These are phyloP conservation scores for Acer negundo DNA, from an alignment of 345 rosid species.

Conservation along the genomic window DNA sequence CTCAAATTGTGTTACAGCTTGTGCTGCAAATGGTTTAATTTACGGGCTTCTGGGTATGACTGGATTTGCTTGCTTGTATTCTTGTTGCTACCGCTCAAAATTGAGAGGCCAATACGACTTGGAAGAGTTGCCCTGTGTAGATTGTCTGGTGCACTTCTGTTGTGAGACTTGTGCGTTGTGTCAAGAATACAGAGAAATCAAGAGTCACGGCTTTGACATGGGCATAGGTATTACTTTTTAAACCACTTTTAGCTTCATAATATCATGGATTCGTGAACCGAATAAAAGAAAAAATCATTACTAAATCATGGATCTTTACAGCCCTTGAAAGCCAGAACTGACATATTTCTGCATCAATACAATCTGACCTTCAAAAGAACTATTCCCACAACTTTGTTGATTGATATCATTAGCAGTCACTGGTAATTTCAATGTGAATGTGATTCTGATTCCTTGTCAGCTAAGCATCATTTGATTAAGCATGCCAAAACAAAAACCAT, in stretches of 20 bases:
- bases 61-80: conserved; percentile 37
- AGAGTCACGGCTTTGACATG: conserved; percentile 57
- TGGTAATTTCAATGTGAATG: neutral
- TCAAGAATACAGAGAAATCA: conserved; percentile 64
- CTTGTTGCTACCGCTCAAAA: conserved; percentile 47
- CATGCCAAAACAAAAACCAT: conserved; percentile 1
- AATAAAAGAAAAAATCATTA: neutral
- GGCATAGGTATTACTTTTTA: conserved; percentile 37
- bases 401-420: neutral
- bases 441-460: neutral
- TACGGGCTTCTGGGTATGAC: conserved; percentile 31
- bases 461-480: neutral
- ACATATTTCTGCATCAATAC: neutral
- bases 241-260: neutral
- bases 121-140: conserved; percentile 52
- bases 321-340: neutral
- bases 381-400: neutral
- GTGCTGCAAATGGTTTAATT: conserved; percentile 35
- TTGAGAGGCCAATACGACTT: conserved; percentile 48
- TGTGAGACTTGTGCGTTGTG: conserved; percentile 54
- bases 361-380: too few relatives aligned
- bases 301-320: neutral
- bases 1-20: conserved; percentile 33
- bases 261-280: neutral
- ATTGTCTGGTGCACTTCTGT: conserved; percentile 53